Evolutionary conservation across 2,329 filamentous ascomycete species (phyloP), one percentile per base, ranked within the genome.

Genomic region (Colletotrichum sp.): DNA sequence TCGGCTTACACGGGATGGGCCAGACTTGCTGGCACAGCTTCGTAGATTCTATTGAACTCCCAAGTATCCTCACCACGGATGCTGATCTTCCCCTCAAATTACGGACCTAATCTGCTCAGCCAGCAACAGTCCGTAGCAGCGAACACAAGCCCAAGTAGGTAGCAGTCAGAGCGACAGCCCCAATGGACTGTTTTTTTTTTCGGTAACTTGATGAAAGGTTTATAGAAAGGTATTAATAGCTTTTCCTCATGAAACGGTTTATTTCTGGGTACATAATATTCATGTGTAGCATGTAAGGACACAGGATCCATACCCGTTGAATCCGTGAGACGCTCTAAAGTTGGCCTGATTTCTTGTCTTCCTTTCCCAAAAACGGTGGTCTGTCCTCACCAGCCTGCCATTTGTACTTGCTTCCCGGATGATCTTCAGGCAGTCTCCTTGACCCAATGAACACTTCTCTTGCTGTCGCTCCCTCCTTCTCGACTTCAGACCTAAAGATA

Each of bases 371-470:
- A 3, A 60, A 48, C 3, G 52, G 14, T 3, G 67, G 55, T 21
- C n/a, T 24, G 3, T 68, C n/a, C 14, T 78, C 70, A 14, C 75
- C 75, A 63, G 71, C 63, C 34, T 63, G 61, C 75, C 75, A 78
- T 39, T 75, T 78, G 48, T 72, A 78, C 18, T 26, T 68, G 26
- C 76, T 78, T 18, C 75, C 76, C 1, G 61, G 61, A 6, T 78
- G 75, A n/a, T 78, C 76, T 28, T 78, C 71, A 12, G 75, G 71
- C 13, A 78, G 30, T 43, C 71, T 68, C 26, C 64, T 77, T 5
- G 76, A 75, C 7, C 75, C 71, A 34, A 77, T 72, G 8, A 78
- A 78, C 6, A 77, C 76, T n/a, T 77, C 76, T 64, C 75, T 77
- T 26, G 75, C 75, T 12, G 76, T 78, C 21, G 67, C 75, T 1